Evolutionary conservation across 139 green algal species (phyloP), one percentile per base, ranked within the genome.

Genomic region (Raphidocelis subcapitata): DNA sequence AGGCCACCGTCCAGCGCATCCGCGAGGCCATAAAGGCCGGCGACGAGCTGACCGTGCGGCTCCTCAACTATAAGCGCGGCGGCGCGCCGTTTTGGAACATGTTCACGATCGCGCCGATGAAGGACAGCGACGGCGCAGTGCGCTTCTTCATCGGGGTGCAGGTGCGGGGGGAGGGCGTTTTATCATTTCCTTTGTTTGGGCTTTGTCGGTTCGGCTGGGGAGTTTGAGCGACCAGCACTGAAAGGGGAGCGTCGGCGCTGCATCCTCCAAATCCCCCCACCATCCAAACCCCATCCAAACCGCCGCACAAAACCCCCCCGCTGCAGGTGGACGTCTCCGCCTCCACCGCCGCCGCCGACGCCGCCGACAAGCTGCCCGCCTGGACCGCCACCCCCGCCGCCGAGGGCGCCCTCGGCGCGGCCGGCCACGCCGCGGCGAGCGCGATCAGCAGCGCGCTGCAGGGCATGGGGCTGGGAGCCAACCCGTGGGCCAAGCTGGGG

Each of bases 81-180:
- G 93, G 93, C 24, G 77, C 81, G 57, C 80, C 90, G 21, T 99
- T 99, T 69, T 99, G 95, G 95, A 99, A 99, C 83, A 96, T 98
- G 88, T 92, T 99, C 63, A 97, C 93, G 4, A 67, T 99, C 44
- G 92, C 93, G n/a, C 91, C 94, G 51, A 95, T 99, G 75, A 81
- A 81, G 62, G 91, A 97, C 80, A 81, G 87, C 44, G 84, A 92
- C 36, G 93, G 91, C 36, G 83, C 79, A 5, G 80, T 92, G 12
- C 83, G 90, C 31, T 98, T 98, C 87, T 91, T 97, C 71, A 88
- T 98, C 31, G 94, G 95, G 15, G 94, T 99, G 57, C 84, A 92
- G 81, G 87, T 92, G 44, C 57, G 77, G 74, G n/a, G 12, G 20
- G 20, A 61, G 36, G 31, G 18, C 3, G 16, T 35, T 62, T 12